These are phyloP conservation scores for Pythium graminicola DNA, from an alignment of 352 stramenopile species.

Conservation along the genomic window DNA sequence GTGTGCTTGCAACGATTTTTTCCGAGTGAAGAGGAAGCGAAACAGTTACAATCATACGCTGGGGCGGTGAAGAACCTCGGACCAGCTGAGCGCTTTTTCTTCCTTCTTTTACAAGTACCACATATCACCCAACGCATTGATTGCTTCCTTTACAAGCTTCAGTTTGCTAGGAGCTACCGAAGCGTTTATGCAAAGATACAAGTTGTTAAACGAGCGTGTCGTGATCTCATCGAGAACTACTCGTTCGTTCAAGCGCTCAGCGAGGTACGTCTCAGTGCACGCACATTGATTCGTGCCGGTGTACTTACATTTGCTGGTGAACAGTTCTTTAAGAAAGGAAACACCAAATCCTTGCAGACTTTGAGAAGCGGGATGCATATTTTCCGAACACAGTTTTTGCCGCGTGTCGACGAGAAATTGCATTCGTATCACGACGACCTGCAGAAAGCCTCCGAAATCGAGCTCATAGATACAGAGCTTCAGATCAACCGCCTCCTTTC, in stretches of 20 bases:
- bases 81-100: slow-evolving; percentile 72
- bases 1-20: slow-evolving; percentile 73
- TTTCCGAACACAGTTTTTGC: slow-evolving; percentile 35
- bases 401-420: slow-evolving; percentile 45
- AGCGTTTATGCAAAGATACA: slow-evolving; percentile 42
- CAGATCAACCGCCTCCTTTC: slow-evolving; percentile 51
- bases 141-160: slow-evolving; percentile 72
- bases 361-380: slow-evolving; percentile 25
- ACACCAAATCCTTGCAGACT: slow-evolving; percentile 29
- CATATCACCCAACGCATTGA: slow-evolving; percentile 57
- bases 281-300: neutral
- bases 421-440: slow-evolving; percentile 52
- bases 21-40: slow-evolving; percentile 56
- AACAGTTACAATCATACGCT: slow-evolving; percentile 34
- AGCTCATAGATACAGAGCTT: slow-evolving; percentile 57
- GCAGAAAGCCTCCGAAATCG: slow-evolving; percentile 39
- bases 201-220: slow-evolving; percentile 52
- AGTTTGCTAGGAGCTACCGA: slow-evolving; percentile 42
- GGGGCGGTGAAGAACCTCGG: slow-evolving; percentile 43
- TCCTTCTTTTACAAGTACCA: slow-evolving; percentile 49
- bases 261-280: slow-evolving; percentile 20
- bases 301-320: neutral
- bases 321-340: slow-evolving; percentile 45
- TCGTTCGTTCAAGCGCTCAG: slow-evolving; percentile 49
- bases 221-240: slow-evolving; percentile 66